These are phyloP conservation scores for Aureobasidium lini DNA, from an alignment of 2,329 filamentous ascomycete genomes.

Conservation along the genomic window DNA sequence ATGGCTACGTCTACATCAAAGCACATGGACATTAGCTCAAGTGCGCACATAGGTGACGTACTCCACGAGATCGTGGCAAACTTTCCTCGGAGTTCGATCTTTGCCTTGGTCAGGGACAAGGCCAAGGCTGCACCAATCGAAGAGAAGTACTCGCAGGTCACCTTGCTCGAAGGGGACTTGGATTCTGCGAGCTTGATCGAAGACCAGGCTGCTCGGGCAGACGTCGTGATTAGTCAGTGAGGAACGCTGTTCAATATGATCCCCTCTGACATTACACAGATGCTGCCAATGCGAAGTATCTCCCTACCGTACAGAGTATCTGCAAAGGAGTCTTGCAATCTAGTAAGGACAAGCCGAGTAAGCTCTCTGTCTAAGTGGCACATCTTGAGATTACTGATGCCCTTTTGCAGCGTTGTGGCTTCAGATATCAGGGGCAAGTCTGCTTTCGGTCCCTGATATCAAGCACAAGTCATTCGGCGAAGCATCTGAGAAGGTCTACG, in stretches of 20 bases:
- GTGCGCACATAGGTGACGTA: neutral
- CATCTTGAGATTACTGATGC: neutral
- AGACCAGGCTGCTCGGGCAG: neutral
- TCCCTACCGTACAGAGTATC: neutral
- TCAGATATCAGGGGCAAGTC: neutral
- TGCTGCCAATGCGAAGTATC: neutral
- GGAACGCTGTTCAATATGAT: neutral
- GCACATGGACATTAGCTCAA: no score
- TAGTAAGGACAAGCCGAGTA: neutral
- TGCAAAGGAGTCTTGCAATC: neutral
- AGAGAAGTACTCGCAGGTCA: neutral
- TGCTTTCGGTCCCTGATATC: neutral
- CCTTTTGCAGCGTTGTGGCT: neutral
- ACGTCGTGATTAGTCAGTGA: neutral
- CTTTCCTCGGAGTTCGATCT: neutral
- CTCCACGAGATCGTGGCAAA: neutral
- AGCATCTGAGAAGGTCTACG: constrained; percentile 43
- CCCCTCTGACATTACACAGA: neutral
- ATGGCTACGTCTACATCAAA: no score
- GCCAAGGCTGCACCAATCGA: neutral
- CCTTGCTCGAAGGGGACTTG: neutral
- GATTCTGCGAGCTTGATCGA: neutral
- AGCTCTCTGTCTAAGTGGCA: no score
- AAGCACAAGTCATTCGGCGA: constrained; percentile 41
- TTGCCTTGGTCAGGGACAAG: neutral